A percentile compares a stretch with the other conserved stretches of the same genome.
Evolutionary conservation across 495 filamentous ascomycete species (phyloP).

Genomic region (Hypoxylon trugodes): DNA sequence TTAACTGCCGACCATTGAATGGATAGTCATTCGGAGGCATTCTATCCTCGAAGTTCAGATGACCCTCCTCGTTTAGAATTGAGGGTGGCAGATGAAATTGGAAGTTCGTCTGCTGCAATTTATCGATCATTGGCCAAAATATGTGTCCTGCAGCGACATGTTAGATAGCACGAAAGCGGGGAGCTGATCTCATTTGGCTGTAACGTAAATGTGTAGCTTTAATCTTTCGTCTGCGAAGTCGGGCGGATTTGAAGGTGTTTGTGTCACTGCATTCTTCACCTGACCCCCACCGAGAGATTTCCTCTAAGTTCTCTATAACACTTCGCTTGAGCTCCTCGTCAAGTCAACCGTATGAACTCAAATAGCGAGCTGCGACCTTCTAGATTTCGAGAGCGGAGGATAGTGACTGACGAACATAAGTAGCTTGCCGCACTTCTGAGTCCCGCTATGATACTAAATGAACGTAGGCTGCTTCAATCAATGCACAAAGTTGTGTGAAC

Average conservation of each 20-base stretch:
- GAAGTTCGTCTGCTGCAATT: conserved; percentile 26
- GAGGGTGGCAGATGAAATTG: conserved; percentile 15
- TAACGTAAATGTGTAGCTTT: conserved; percentile 21
- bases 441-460: neutral
- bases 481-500: neutral
- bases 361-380: neutral
- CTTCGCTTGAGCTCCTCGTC: neutral
- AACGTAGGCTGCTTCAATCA: neutral
- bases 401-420: neutral
- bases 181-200: conserved; percentile 27
- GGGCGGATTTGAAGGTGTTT: conserved; percentile 17
- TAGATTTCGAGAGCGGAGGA: neutral
- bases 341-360: neutral
- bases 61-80: conserved; percentile 20
- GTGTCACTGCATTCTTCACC: conserved; percentile 4
- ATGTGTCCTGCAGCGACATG: conserved; percentile 17
- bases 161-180: conserved; percentile 19
- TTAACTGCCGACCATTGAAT: conserved; percentile 31
- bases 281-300: conserved; percentile 5
- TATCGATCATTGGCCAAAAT: conserved; percentile 22
- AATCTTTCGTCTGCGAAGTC: conserved; percentile 21
- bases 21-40: conserved; percentile 8
- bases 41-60: conserved; percentile 12
- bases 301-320: neutral
- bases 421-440: neutral